Conservation (phyloP, 148 eudicot species). For the Rhododendron mucronatum region DNA sequence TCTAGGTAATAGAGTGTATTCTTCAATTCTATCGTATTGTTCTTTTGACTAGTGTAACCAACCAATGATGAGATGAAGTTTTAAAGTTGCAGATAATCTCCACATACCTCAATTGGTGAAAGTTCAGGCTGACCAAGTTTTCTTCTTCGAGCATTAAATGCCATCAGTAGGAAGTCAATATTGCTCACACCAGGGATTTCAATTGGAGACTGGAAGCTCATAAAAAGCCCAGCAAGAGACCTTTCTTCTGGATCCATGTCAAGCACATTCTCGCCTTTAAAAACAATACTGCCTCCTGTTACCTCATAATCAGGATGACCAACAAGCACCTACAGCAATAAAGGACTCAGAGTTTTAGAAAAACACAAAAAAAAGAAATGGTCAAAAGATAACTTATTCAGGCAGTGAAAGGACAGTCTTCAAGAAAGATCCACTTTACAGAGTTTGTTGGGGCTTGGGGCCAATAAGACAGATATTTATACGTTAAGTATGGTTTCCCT, state of each 20-base stretch:
- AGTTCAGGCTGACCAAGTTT: slow-evolving; percentile 86
- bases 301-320: slow-evolving; percentile 99
- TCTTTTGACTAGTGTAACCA: not conserved
- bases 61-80: not conserved
- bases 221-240: slow-evolving; percentile 83
- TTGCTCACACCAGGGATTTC: slow-evolving; percentile 98
- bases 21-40: too few relatives aligned
- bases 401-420: not conserved
- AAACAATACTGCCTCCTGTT: slow-evolving; percentile 70
- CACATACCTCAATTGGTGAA: slow-evolving; percentile 78
- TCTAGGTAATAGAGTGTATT: too few relatives aligned
- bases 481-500: not conserved
- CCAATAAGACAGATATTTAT: not conserved
- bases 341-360: not conserved
- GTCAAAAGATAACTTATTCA: not conserved
- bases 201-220: slow-evolving; percentile 98
- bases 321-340: slow-evolving; percentile 65
- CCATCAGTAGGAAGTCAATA: slow-evolving; percentile 79
- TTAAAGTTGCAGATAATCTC: not conserved
- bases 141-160: slow-evolving; percentile 85
- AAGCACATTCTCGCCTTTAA: slow-evolving; percentile 85
- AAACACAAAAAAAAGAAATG: not conserved
- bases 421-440: not conserved
- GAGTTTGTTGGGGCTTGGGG: not conserved
- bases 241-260: slow-evolving; percentile 98